phyloP scores from a whole-genome alignment of 2,329 filamentous ascomycete genomes.

The Ophiocordyceps sinensis region DNA sequence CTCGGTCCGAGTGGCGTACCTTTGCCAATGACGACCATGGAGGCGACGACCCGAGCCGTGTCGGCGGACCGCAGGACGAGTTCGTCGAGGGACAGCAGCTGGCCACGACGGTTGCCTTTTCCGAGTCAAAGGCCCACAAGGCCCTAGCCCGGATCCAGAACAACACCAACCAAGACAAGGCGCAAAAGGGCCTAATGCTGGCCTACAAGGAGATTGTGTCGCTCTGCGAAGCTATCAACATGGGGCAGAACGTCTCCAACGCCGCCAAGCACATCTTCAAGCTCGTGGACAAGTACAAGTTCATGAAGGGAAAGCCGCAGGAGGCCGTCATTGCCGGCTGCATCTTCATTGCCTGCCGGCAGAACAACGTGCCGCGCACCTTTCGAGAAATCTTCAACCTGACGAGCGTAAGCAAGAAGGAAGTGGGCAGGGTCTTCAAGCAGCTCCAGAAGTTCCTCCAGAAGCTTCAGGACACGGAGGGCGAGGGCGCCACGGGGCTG shows the following conservation, averaged over 20 bases:
- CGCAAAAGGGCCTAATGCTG: slow-evolving; percentile 63
- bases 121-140: slow-evolving; percentile 54
- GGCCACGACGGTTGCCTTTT: slow-evolving; percentile 75
- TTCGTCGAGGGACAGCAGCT: slow-evolving; percentile 84
- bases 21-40: slow-evolving; percentile 97
- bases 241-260: slow-evolving; percentile 69
- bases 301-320: slow-evolving; percentile 90
- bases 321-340: slow-evolving; percentile 91
- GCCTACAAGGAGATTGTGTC: slow-evolving; percentile 84
- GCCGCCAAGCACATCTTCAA: slow-evolving; percentile 94
- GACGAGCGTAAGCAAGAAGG: slow-evolving; percentile 91
- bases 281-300: slow-evolving; percentile 78
- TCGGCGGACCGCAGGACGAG: slow-evolving; percentile 84
- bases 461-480: slow-evolving; percentile 48
- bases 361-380: slow-evolving; percentile 72
- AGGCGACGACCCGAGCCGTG: slow-evolving; percentile 93
- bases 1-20: slow-evolving; percentile 94
- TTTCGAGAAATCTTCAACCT: slow-evolving; percentile 91
- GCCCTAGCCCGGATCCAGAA: slow-evolving; percentile 76
- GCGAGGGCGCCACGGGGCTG: slow-evolving; percentile 29
- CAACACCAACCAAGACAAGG: slow-evolving; percentile 72
- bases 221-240: slow-evolving; percentile 72
- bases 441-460: slow-evolving; percentile 76
- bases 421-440: slow-evolving; percentile 94
- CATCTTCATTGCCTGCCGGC: slow-evolving; percentile 94